Percentiles rank a stretch among this genome's conserved stretches.
Evolutionary conservation across 164 flowering plant species (phyloP).

Genomic region (Annona cherimola): DNA sequence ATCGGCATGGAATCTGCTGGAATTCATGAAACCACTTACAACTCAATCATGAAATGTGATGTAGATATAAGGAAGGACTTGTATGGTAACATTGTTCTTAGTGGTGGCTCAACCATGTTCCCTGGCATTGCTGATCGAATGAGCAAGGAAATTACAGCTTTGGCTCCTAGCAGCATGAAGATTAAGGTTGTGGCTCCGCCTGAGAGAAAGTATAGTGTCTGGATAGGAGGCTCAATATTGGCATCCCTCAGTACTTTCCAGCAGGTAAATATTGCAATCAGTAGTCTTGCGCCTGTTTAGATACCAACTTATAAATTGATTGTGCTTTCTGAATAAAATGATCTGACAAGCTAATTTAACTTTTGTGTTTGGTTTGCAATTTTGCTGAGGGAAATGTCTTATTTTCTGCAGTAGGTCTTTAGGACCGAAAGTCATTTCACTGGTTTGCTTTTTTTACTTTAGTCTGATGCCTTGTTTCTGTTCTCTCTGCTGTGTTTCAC

Average conservation of each 20-base stretch:
- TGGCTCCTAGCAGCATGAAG: slow-evolving; percentile 87
- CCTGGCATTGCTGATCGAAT: slow-evolving; percentile 81
- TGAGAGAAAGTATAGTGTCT: slow-evolving; percentile 88
- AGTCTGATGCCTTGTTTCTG: too few relatives aligned
- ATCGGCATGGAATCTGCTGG: slow-evolving; percentile 83
- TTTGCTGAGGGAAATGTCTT: not conserved
- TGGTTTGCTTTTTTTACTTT: too few relatives aligned
- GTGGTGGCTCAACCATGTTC: slow-evolving; percentile 89
- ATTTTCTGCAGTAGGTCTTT: too few relatives aligned
- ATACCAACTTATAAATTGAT: not conserved
- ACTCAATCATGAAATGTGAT: slow-evolving; percentile 84
- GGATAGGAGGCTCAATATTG: slow-evolving; percentile 83
- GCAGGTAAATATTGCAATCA: slow-evolving; percentile 34
- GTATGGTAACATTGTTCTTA: slow-evolving; percentile 73
- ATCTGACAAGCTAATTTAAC: not conserved
- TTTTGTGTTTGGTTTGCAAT: not conserved
- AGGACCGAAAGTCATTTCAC: too few relatives aligned
- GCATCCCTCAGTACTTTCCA: slow-evolving; percentile 81
- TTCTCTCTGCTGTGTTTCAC: too few relatives aligned
- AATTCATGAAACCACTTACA: slow-evolving; percentile 73
- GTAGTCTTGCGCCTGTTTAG: not conserved
- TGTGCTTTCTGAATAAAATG: not conserved
- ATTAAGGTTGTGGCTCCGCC: slow-evolving; percentile 89
- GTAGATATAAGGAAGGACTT: slow-evolving; percentile 79
- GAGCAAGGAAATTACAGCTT: slow-evolving; percentile 84